Base-by-base conservation (phyloP, 371 early-diverging fungal species). In the Blakeslea trispora region DNA sequence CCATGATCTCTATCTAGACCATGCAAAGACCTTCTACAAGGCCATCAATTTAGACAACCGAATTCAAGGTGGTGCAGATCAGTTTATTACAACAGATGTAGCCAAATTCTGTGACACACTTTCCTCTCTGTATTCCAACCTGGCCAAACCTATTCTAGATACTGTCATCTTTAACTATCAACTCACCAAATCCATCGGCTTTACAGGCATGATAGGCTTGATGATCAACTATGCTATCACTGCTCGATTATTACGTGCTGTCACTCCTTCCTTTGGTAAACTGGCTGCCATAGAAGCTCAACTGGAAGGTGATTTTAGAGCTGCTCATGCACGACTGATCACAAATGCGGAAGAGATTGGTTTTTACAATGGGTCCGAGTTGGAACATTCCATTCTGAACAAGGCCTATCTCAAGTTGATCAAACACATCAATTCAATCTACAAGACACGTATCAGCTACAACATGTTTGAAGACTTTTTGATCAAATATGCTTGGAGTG, bases 281-380 rank as follows among this genome's bases (percentile, higher is more conserved):
- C 60, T 91, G 66, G 93, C 90, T 17, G 92, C 93, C 1, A 74
- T 84, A 14, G 92, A 92, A 63, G 90, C 91, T 37, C 87, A 88
- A 50, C 69, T 94, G 35, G 95, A 94, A 76, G 95, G 95, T 40
- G 91, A 93, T 59, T 95, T 90, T 81, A 85, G 95, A 34, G 84
- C 80, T 41, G 87, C 91, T 6, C 95, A 95, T 61, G 82, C 91
- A 0, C 83, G 93, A 17, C 64, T 95, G 28, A 91, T 94, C 54
- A 91, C 91, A 28, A 93, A 95, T 68, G 91, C 91, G 6, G 95
- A 95, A 63, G 95, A 95, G 66, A 84, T 95, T 53, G 92, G 92
- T 0, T 87, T 93, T 58, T 92, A 91, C 64, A 75, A 85, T 59
- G 94, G 95, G 47, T 85, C 88, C 0, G 75, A 77, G 3, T 75